phyloP scores from a whole-genome alignment of 352 stramenopile species.

The Phytophthora fragariae region DNA sequence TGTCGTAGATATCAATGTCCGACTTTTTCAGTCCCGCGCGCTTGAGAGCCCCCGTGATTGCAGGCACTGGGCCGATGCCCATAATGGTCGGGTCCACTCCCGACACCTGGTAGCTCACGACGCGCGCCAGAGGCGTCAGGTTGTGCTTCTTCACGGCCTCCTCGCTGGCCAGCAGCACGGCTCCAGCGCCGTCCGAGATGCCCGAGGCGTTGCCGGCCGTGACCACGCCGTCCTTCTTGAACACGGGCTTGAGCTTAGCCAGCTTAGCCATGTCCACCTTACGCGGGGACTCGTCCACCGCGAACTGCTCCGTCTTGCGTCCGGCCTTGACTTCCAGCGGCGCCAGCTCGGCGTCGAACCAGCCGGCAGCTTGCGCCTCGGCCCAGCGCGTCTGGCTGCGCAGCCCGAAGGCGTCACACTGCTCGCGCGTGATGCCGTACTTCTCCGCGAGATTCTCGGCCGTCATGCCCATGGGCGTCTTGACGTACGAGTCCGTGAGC shows the following conservation, averaged over 20 bases:
- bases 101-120: slow-evolving; percentile 93
- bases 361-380: slow-evolving; percentile 88
- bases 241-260: slow-evolving; percentile 94
- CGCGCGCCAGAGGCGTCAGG: slow-evolving; percentile 92
- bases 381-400: slow-evolving; percentile 95
- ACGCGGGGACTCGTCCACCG: slow-evolving; percentile 84
- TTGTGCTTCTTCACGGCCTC: slow-evolving; percentile 93
- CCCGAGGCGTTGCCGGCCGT: slow-evolving; percentile 97
- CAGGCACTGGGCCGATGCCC: slow-evolving; percentile 97
- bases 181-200: slow-evolving; percentile 97
- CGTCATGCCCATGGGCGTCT: slow-evolving; percentile 98
- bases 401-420: slow-evolving; percentile 96
- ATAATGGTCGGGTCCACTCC: slow-evolving; percentile 98
- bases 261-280: slow-evolving; percentile 87
- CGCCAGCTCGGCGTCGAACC: slow-evolving; percentile 96
- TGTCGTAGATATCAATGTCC: slow-evolving; percentile 98
- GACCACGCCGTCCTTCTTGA: slow-evolving; percentile 98
- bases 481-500: slow-evolving; percentile 95
- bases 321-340: slow-evolving; percentile 93
- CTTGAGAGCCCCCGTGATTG: slow-evolving; percentile 93
- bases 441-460: slow-evolving; percentile 98
- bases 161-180: slow-evolving; percentile 95
- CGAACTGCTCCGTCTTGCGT: slow-evolving; percentile 87
- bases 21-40: slow-evolving; percentile 89
- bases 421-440: slow-evolving; percentile 93